Conservation (phyloP, 805 yeast species). For the Cyberlindnera meyerae region DNA sequence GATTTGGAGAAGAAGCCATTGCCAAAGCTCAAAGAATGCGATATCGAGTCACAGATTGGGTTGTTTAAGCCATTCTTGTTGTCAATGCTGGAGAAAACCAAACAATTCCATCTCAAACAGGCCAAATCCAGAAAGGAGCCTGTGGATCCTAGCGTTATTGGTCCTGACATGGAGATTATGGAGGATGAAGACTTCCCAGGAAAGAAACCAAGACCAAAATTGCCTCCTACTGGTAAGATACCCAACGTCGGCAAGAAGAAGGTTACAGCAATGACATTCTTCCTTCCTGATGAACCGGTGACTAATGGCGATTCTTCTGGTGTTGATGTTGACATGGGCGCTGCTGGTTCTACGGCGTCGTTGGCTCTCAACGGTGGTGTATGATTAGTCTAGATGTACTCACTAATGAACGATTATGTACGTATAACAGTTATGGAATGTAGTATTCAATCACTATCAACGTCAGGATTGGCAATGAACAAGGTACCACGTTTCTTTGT, state of each 20-base stretch:
- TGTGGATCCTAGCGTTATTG: slow-evolving; percentile 27
- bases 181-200: slow-evolving; percentile 87
- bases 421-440: too few species aligned
- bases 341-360: too few species aligned
- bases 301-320: background rate
- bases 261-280: slow-evolving; percentile 46
- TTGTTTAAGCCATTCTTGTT: slow-evolving; percentile 52
- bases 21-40: slow-evolving; percentile 46
- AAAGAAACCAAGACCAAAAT: slow-evolving; percentile 66
- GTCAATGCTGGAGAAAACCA: slow-evolving; percentile 38
- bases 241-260: slow-evolving; percentile 58
- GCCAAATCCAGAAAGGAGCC: slow-evolving; percentile 23
- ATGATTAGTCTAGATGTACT: too few species aligned
- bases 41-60: slow-evolving; percentile 51
- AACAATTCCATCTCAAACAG: slow-evolving; percentile 36
- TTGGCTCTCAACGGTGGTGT: too few species aligned
- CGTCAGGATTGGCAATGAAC: slow-evolving; percentile 56
- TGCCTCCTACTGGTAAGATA: slow-evolving; percentile 90
- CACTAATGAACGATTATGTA: too few species aligned
- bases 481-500: slow-evolving; percentile 38
- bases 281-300: slow-evolving; percentile 35
- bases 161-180: slow-evolving; percentile 44
- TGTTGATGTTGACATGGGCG: too few species aligned
- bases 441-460: slow-evolving; percentile 28
- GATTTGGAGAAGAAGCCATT: slow-evolving; percentile 57